phyloP scores from a whole-genome alignment of 2,329 filamentous ascomycete species.

The Alternaria ethzedia region DNA sequence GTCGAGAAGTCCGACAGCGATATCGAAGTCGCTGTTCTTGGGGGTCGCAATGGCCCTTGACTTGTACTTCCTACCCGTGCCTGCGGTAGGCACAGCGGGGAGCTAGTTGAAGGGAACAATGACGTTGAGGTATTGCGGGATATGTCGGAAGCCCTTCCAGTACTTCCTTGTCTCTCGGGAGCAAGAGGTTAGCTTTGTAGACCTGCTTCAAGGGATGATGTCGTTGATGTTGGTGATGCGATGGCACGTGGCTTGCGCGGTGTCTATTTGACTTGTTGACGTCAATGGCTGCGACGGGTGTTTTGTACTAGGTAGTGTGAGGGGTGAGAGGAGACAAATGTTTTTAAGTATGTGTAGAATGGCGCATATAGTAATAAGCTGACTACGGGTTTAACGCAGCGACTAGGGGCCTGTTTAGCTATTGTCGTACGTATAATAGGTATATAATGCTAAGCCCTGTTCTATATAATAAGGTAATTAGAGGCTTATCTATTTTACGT shows the following conservation, averaged over 20 bases:
- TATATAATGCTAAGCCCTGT: no score
- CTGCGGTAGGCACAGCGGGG: background rate
- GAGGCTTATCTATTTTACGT: no score
- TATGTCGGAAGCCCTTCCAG: no score
- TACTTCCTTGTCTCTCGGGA: background rate
- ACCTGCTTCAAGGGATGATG: background rate
- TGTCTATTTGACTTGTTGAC: background rate
- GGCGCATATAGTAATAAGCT: background rate
- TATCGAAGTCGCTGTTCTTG: background rate
- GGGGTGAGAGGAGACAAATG: background rate
- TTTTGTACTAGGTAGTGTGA: background rate
- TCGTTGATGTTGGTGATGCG: background rate
- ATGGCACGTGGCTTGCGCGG: background rate
- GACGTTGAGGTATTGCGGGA: background rate
- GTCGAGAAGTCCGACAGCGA: no score
- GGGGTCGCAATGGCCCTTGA: background rate
- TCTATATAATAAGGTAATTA: no score
- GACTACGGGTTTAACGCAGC: background rate
- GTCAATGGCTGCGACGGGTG: background rate
- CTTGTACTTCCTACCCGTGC: background rate
- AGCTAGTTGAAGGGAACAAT: background rate
- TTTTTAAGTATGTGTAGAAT: rapidly evolving
- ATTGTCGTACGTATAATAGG: no score
- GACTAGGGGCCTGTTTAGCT: no score
- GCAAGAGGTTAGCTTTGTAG: background rate